Percentiles rank a stretch among this genome's conserved stretches.
These are phyloP conservation scores for Emmonsiellopsis sp. DNA, from an alignment of 2,329 filamentous ascomycete species.

Conservation along the genomic window DNA sequence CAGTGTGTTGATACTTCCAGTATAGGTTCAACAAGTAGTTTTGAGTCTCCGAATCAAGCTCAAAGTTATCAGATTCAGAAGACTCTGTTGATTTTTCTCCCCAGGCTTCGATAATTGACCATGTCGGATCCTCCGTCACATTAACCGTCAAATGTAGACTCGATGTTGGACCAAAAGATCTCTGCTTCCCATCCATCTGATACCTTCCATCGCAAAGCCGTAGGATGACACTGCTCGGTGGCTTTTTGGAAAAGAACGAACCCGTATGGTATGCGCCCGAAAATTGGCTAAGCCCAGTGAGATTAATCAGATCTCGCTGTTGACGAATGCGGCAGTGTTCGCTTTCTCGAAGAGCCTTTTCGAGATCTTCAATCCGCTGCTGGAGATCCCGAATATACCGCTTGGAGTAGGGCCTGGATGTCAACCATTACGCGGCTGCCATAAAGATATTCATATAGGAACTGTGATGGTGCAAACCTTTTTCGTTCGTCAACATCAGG, in stretches of 20 bases:
- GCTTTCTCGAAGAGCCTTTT: conserved; percentile 8
- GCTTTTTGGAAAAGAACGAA: not conserved
- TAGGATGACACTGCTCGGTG: conserved; percentile 2
- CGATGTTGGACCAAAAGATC: conserved; percentile 4
- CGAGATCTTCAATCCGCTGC: conserved; percentile 8
- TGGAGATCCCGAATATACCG: conserved; percentile 10
- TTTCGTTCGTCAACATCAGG: conserved; percentile 7
- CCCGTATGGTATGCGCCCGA: not conserved
- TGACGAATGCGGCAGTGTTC: not conserved
- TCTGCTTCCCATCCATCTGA: conserved; percentile 2
- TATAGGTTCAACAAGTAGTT: conserved; percentile 7
- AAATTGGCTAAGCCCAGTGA: conserved; percentile 5
- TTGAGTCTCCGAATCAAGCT: conserved; percentile 4
- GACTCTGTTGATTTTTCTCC: not conserved
- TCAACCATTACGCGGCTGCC: not conserved
- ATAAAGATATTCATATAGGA: not conserved
- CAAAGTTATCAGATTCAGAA: not conserved
- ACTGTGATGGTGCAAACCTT: not conserved
- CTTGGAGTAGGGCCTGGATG: conserved; percentile 9
- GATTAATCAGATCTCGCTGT: not conserved
- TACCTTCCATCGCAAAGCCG: conserved; percentile 6
- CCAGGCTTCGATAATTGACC: conserved; percentile 3
- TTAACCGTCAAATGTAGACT: conserved; percentile 5
- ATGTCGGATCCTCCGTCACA: not conserved
- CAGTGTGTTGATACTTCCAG: conserved; percentile 9